These are phyloP conservation scores for Lentinula detonsa DNA, from an alignment of 768 basidiomycete genomes.

Conservation along the genomic window DNA sequence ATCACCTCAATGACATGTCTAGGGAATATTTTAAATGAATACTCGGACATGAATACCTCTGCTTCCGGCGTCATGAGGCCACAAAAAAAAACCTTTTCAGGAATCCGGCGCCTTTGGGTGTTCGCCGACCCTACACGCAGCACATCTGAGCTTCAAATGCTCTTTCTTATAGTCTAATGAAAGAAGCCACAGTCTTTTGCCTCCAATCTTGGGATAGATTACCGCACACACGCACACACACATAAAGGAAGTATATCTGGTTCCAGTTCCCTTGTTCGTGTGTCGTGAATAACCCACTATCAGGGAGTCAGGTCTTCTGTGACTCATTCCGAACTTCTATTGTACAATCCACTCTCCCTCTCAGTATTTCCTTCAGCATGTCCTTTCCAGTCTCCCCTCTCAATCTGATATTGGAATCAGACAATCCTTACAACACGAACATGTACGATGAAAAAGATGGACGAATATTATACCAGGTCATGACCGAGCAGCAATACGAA, in stretches of 20 bases:
- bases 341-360: not conserved
- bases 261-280: not conserved
- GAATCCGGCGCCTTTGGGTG: not conserved
- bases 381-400: conserved; percentile 1
- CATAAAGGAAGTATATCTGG: not conserved
- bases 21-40: not conserved
- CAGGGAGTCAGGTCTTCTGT: not conserved
- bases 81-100: not conserved
- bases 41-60: not conserved
- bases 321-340: not conserved
- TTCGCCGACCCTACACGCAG: conserved; percentile 1
- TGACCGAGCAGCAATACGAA: conserved; percentile 24
- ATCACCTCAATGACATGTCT: not conserved
- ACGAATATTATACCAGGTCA: conserved; percentile 28
- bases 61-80: conserved; percentile 5
- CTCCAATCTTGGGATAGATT: conserved; percentile 4
- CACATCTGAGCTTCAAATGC: not conserved
- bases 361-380: not conserved
- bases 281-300: not conserved
- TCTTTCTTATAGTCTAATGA: conserved; percentile 6
- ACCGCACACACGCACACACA: conserved; percentile 1
- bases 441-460: conserved; percentile 24
- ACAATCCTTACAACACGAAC: conserved; percentile 37
- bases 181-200: not conserved
- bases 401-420: conserved; percentile 27